These are phyloP conservation scores for Lyophyllum shimeji DNA, from an alignment of 768 basidiomycete genomes.

Conservation along the genomic window DNA sequence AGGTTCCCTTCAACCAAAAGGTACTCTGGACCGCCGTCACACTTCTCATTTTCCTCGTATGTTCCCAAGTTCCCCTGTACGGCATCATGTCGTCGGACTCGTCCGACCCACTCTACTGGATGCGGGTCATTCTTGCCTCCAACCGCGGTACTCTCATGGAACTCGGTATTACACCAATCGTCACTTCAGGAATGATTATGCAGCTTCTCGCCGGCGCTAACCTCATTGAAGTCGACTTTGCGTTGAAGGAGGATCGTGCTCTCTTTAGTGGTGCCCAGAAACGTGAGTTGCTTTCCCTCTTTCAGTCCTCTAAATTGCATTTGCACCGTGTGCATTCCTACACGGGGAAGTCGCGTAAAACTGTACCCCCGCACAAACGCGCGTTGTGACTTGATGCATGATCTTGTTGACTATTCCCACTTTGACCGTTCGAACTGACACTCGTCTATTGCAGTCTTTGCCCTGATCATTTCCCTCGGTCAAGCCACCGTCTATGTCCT, in stretches of 20 bases:
- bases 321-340: not conserved
- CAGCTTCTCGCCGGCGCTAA: slow-evolving; percentile 97
- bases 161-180: slow-evolving; percentile 95
- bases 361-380: not conserved
- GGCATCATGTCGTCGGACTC: slow-evolving; percentile 83
- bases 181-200: slow-evolving; percentile 99
- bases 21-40: not conserved
- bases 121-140: slow-evolving; percentile 98
- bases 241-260: slow-evolving; percentile 94
- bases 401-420: not conserved
- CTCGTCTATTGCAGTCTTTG: slow-evolving; percentile 67
- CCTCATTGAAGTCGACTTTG: slow-evolving; percentile 96
- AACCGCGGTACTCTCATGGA: slow-evolving; percentile 99
- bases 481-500: slow-evolving; percentile 97
- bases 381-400: not conserved
- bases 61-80: slow-evolving; percentile 98
- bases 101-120: slow-evolving; percentile 88
- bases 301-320: not conserved
- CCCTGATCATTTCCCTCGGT: slow-evolving; percentile 93
- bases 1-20: slow-evolving; percentile 76
- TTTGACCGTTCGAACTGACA: not conserved
- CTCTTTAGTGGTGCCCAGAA: slow-evolving; percentile 97
- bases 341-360: not conserved
- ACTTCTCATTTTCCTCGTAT: slow-evolving; percentile 29
- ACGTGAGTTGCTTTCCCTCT: slow-evolving; percentile 51